Percentiles rank a stretch among this genome's conserved stretches.
Conservation (phyloP, 1,139 yeast genomes). For the Geotrichum klebahnii region DNA sequence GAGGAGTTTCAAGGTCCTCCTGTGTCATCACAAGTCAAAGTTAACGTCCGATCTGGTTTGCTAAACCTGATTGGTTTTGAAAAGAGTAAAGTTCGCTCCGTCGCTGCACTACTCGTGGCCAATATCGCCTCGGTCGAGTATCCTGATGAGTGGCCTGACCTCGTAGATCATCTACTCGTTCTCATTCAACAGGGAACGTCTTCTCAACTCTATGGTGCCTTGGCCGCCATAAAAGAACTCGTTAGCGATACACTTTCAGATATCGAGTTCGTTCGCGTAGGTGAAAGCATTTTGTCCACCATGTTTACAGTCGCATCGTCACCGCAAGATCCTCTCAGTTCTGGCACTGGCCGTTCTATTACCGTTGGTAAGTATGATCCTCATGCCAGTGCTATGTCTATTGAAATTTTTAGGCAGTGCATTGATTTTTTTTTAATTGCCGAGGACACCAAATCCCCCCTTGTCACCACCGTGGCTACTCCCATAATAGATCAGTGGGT, state of each 20-base stretch:
- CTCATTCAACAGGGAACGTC: slow-evolving; percentile 41
- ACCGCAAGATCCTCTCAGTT: slow-evolving; percentile 18
- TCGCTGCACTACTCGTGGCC: slow-evolving; percentile 70
- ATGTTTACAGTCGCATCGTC: slow-evolving; percentile 27
- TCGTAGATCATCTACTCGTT: slow-evolving; percentile 50
- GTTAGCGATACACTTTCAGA: slow-evolving; percentile 83
- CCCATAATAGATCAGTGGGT: slow-evolving; percentile 34
- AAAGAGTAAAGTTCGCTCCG: slow-evolving; percentile 59
- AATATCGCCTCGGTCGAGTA: slow-evolving; percentile 86
- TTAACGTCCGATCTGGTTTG: slow-evolving; percentile 48
- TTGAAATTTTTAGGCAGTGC: slow-evolving; percentile 36
- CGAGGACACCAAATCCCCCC: slow-evolving; percentile 24
- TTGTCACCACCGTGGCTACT: slow-evolving; percentile 25
- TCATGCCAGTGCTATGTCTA: slow-evolving; percentile 29
- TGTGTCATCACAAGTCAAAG: slow-evolving; percentile 52
- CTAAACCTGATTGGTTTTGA: slow-evolving; percentile 50
- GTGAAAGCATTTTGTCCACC: slow-evolving; percentile 36
- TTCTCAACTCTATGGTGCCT: slow-evolving; percentile 54
- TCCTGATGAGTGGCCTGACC: slow-evolving; percentile 93
- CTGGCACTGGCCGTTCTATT: slow-evolving; percentile 12
- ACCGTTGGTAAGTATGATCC: slow-evolving; percentile 20
- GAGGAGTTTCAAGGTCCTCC: slow-evolving; percentile 70
- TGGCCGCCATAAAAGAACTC: slow-evolving; percentile 68
- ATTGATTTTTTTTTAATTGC: slow-evolving; percentile 38
- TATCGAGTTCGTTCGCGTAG: slow-evolving; percentile 76